Conservation (phyloP, 2,329 filamentous ascomycete species). For the Colletotrichum australisinense region DNA sequence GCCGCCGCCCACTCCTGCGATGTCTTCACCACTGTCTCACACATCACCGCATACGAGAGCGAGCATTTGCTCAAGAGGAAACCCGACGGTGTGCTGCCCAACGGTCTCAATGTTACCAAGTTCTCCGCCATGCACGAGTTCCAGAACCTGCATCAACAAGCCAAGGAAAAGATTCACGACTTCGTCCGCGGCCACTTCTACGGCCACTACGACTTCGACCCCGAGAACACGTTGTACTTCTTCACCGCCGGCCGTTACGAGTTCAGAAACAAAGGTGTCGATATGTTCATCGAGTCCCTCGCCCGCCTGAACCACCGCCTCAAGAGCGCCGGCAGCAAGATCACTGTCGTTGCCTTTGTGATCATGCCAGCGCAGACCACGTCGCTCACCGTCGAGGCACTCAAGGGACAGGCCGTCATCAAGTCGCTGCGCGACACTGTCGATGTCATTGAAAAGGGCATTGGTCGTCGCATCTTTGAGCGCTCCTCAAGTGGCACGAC, state of each 20-base stretch:
- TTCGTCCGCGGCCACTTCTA: slow-evolving; percentile 99
- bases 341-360: slow-evolving; percentile 95
- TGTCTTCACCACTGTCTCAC: slow-evolving; percentile 98
- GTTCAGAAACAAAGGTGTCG: slow-evolving; percentile 97
- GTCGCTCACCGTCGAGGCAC: slow-evolving; percentile 92
- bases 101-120: slow-evolving; percentile 97
- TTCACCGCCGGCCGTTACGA: slow-evolving; percentile 98
- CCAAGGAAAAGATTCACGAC: slow-evolving; percentile 98
- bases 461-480: slow-evolving; percentile 94
- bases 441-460: slow-evolving; percentile 90
- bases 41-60: slow-evolving; percentile 98
- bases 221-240: slow-evolving; percentile 96
- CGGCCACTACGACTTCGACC: slow-evolving; percentile 96
- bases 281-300: slow-evolving; percentile 99
- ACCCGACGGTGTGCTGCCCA: slow-evolving; percentile 94
- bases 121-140: slow-evolving; percentile 99
- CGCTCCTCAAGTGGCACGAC: slow-evolving; percentile 96
- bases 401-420: slow-evolving; percentile 97
- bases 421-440: slow-evolving; percentile 95
- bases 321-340: slow-evolving; percentile 86
- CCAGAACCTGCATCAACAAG: slow-evolving; percentile 95
- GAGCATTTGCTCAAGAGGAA: slow-evolving; percentile 98
- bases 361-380: slow-evolving; percentile 99
- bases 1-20: slow-evolving; percentile 92
- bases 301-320: slow-evolving; percentile 94